Evolutionary conservation across 345 rosid species (phyloP), one percentile per base, ranked within the genome.

Genomic region (Acer yangbiense): DNA sequence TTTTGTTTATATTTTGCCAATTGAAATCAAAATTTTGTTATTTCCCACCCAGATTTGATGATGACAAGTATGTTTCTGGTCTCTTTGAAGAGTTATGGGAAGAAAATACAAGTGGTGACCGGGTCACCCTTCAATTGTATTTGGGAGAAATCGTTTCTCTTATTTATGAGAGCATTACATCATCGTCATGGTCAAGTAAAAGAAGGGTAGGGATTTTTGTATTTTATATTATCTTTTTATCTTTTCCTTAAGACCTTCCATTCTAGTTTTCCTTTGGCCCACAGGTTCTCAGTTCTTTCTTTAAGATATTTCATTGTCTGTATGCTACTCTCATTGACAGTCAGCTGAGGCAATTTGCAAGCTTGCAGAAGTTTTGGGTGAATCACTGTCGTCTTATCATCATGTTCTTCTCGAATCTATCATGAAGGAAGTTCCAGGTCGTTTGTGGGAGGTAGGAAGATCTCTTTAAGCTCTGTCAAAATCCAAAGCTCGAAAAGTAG

Each of bases 61-160:
- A 95, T 87, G 99, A 95, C 83, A 92, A 92, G 88, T 72, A 81
- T 82, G 85, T 92, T 82, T 86, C 99, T 21, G 83, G 90, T 50
- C 88, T 92, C 81, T 95, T 89, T 87, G 99, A 95, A 89, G 99
- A 95, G 75, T 83, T 95, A 71, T 95, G 98, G 99, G 98, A 95
- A 87, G 99, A 95, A 85, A 90, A 83, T 71, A 87, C 92, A 55
- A 91, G 96, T 83, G 95, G 96, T 61, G 99, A 95, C 81, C 86
- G 92, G 77, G 81, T 92, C 65, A 89, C 98, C 58, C 85, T 90
- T 65, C 99, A 95, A 76, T 83, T 95, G 86, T 95, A 90, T 85
- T 81, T 91, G 80, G 87, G 48, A 76, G 99, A 95, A 89, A 91
- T 93, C 78, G 86, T 95, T 74, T 83, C 87, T 76, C 91, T 90